phyloP scores from a whole-genome alignment of 2,329 filamentous ascomycete species.

The Oidium heveae region DNA sequence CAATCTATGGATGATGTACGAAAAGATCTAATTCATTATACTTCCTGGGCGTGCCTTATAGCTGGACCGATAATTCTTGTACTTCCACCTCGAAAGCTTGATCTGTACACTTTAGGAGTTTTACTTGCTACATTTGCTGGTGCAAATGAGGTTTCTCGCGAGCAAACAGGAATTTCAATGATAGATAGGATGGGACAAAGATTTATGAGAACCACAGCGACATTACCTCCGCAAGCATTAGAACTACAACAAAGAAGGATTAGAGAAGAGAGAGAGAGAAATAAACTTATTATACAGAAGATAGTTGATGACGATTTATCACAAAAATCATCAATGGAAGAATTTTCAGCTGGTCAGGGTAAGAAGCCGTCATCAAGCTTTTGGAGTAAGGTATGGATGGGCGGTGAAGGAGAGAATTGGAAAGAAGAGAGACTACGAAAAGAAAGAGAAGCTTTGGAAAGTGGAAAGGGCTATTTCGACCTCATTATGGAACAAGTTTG shows the following conservation, averaged over 20 bases:
- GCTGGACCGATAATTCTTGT: conserved; percentile 26
- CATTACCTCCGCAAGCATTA: conserved; percentile 7
- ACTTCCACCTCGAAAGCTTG: conserved; percentile 35
- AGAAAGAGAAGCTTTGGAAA: conserved; percentile 13
- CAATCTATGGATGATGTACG: neutral
- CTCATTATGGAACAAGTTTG: conserved; percentile 21
- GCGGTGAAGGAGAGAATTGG: conserved; percentile 21
- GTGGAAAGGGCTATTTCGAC: conserved; percentile 17
- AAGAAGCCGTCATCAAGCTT: conserved; percentile 4
- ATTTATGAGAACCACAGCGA: neutral
- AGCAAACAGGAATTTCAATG: conserved; percentile 12
- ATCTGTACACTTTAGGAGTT: conserved; percentile 31
- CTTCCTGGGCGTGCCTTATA: conserved; percentile 14
- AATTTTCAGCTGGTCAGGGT: neutral
- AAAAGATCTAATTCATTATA: neutral
- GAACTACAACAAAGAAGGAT: conserved; percentile 7
- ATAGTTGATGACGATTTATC: neutral
- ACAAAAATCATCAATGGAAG: neutral
- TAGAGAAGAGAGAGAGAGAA: conserved; percentile 6
- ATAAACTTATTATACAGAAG: neutral
- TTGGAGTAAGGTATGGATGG: conserved; percentile 30
- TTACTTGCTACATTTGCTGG: conserved; percentile 15
- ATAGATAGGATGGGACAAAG: conserved; percentile 5
- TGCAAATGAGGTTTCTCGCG: conserved; percentile 11
- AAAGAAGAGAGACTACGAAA: conserved; percentile 13